Conservation (phyloP, 2,329 filamentous ascomycete genomes). For the Teratosphaeria nubilosa region DNA sequence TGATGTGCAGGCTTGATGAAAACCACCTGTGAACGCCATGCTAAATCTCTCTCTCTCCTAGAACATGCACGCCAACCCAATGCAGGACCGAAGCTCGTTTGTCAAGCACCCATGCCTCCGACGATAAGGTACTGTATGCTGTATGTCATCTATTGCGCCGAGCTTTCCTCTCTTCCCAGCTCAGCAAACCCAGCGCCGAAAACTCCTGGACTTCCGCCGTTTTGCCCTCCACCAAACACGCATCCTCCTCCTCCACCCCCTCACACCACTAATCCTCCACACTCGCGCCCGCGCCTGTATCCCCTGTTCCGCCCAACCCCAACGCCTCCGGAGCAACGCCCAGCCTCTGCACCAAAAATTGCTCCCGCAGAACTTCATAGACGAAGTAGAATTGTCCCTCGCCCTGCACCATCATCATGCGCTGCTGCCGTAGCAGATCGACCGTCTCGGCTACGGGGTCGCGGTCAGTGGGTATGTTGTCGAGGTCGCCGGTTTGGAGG, state of each 20-base stretch:
- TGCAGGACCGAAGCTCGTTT: too few species aligned
- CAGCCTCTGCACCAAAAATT: constrained; percentile 30
- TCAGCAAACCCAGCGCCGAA: too few species aligned
- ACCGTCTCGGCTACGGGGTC: constrained; percentile 75
- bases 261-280: background rate
- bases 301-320: background rate
- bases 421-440: constrained; percentile 70
- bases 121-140: too few species aligned
- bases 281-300: background rate
- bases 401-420: constrained; percentile 91
- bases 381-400: constrained; percentile 77
- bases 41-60: too few species aligned
- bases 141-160: too few species aligned
- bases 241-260: background rate
- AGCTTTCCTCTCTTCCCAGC: too few species aligned
- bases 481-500: constrained; percentile 62
- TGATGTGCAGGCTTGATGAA: too few species aligned
- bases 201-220: too few species aligned
- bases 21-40: too few species aligned
- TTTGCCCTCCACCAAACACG: background rate
- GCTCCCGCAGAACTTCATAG: constrained; percentile 71
- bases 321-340: background rate
- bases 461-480: constrained; percentile 32
- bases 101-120: too few species aligned
- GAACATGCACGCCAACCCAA: too few species aligned